Base-by-base conservation (phyloP, 176 grass and related monocot genomes). In the Rhynchospora pubera region DNA sequence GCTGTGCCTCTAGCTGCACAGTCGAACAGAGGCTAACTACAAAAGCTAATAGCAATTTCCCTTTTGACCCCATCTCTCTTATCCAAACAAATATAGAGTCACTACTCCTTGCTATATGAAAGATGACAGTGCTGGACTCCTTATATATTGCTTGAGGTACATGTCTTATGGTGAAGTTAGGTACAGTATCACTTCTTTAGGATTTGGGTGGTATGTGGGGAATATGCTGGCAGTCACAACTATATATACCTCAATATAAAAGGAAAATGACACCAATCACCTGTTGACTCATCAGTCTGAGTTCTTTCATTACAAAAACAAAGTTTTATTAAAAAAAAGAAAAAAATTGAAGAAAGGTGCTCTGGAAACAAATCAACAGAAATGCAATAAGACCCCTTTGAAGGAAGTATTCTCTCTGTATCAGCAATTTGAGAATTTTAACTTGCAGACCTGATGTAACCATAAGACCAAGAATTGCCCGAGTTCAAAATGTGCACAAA, bases 1-100 rank as follows among this genome's bases (percentile, higher is more conserved):
- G 85, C 1, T 85, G 57, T 44, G 85, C 83, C 47, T 55, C 26
- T 10, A 78, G 14, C 58, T 76, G 47, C 56, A 81, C 58, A 50
- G 6, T 46, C 53, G 45, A 64, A 46, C 26, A 81, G 5, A 63
- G 11, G 52, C 57, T 57, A 76, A 48, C 51, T 18, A 68, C 47
- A 75, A 77, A 16, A 66, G 18, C 46, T 19, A 60, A 55, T 16
- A 30, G 13, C 55, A 62, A 28, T 76, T 53, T 13, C 30, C 48
- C 72, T 1, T 53, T 55, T 30, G 48, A 76, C 0, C 11, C 72
- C 72, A 76, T 76, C 13, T 51, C 45, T 13, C 45, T 74, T 44
- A n/a, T 19, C 5, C 11, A 12, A 74, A 14, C 69, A 74, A 44
- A 73, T 7, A 51, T n/a, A 48, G 68, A 24, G 19, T 50, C n/a